phyloP scores from a whole-genome alignment of 768 basidiomycete genomes.

The Psilocybe subaeruginosa region DNA sequence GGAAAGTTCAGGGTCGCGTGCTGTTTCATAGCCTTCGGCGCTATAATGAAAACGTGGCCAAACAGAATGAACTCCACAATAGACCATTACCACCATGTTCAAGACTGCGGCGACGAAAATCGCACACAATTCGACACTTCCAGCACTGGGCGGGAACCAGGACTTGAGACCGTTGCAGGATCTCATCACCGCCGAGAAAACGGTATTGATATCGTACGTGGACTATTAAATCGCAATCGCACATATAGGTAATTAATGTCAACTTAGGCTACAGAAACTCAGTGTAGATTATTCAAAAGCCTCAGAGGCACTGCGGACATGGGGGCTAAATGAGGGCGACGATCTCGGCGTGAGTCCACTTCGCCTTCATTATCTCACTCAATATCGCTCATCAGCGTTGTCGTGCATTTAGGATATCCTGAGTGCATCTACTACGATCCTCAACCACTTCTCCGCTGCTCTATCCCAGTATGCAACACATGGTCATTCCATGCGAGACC shows the following conservation, averaged over 20 bases:
- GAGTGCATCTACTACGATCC: slow-evolving; percentile 65
- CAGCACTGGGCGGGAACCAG: slow-evolving; percentile 68
- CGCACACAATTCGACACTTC: slow-evolving; percentile 87
- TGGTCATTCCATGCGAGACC: slow-evolving; percentile 68
- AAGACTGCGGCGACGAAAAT: slow-evolving; percentile 78
- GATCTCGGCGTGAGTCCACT: slow-evolving; percentile 68
- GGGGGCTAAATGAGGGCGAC: slow-evolving; percentile 83
- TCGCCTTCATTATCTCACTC: slow-evolving; percentile 6
- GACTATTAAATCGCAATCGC: not conserved
- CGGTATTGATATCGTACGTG: slow-evolving; percentile 68
- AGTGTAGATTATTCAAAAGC: slow-evolving; percentile 69
- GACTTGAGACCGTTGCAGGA: slow-evolving; percentile 86
- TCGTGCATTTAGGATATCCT: slow-evolving; percentile 64
- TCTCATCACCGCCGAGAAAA: slow-evolving; percentile 88
- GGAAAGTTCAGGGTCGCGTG: too few relatives aligned
- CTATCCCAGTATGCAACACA: slow-evolving; percentile 72
- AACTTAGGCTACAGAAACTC: slow-evolving; percentile 61
- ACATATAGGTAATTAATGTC: not conserved
- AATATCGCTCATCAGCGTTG: not conserved
- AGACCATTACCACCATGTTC: slow-evolving; percentile 57
- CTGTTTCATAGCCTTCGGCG: not conserved
- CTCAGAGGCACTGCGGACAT: slow-evolving; percentile 68
- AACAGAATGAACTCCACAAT: slow-evolving; percentile 6
- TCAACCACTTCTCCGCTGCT: slow-evolving; percentile 68
- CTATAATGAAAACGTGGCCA: not conserved